A percentile compares a stretch with the other conserved stretches of the same genome.
These are phyloP conservation scores for Saprolegnia diclina DNA, from an alignment of 352 stramenopile genomes.

Conservation along the genomic window DNA sequence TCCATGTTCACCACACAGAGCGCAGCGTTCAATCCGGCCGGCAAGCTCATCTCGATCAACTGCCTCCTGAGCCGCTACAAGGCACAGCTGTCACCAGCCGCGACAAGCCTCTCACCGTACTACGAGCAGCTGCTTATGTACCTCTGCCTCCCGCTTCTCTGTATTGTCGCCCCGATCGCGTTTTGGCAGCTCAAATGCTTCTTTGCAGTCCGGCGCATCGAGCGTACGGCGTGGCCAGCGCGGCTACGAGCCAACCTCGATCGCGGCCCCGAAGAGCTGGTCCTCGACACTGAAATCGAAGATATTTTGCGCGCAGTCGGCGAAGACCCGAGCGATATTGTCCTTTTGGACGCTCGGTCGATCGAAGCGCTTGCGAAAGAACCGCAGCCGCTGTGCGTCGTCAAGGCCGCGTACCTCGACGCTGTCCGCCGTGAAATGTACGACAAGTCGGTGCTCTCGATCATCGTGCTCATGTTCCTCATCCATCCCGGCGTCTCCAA, in stretches of 20 bases:
- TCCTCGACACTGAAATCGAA: not conserved
- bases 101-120: constrained; percentile 1
- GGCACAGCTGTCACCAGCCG: no score
- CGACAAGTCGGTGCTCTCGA: constrained; percentile 2
- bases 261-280: not conserved
- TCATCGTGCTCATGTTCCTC: constrained; percentile 21
- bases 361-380: not conserved
- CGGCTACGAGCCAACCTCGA: no score
- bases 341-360: not conserved
- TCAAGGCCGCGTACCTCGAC: constrained; percentile 4
- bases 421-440: not conserved
- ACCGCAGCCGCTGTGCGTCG: not conserved
- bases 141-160: constrained; percentile 8
- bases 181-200: constrained; percentile 11
- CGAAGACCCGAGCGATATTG: not conserved
- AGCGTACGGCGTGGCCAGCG: no score
- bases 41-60: constrained; percentile 19
- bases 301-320: not conserved
- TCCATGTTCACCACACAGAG: constrained; percentile 11
- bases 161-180: not conserved
- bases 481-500: constrained; percentile 5
- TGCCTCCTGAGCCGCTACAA: no score
- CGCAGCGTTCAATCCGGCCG: constrained; percentile 6
- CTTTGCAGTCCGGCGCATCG: no score
- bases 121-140: constrained; percentile 21